phyloP scores from a whole-genome alignment of 345 rosid genomes.

The Firmiana major region DNA sequence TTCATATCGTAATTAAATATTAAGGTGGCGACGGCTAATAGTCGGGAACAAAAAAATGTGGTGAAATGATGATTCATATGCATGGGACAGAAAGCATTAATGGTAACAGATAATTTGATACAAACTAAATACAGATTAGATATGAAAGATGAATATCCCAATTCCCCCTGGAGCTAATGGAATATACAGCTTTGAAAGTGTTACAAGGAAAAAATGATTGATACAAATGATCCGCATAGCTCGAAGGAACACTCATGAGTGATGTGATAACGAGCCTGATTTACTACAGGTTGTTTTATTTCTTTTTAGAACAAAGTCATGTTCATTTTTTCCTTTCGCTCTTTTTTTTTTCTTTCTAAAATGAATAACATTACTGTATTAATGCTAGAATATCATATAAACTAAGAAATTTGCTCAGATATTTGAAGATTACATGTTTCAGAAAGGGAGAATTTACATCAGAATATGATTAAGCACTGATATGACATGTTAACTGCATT shows the following conservation, averaged over 20 bases:
- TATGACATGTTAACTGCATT: neutral
- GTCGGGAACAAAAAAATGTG: neutral
- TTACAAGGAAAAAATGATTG: neutral
- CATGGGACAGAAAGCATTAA: too few species aligned
- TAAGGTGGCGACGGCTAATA: neutral
- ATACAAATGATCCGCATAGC: neutral
- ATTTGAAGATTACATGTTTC: neutral
- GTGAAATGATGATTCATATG: neutral
- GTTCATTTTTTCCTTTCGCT: neutral
- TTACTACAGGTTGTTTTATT: neutral
- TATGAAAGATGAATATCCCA: too few species aligned
- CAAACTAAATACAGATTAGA: neutral
- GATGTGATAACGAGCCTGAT: neutral
- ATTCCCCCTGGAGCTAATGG: neutral
- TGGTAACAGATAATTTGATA: too few species aligned
- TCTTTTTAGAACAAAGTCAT: neutral
- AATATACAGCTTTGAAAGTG: neutral
- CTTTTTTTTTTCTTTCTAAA: neutral
- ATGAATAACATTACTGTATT: neutral
- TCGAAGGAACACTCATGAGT: neutral
- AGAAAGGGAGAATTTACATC: constrained; percentile 1
- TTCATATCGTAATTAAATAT: neutral
- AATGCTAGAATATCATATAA: neutral
- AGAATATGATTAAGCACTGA: neutral
- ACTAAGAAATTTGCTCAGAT: neutral